These are phyloP conservation scores for Aspergillus thermomutatus DNA, from an alignment of 2,329 filamentous ascomycete genomes.

Conservation along the genomic window DNA sequence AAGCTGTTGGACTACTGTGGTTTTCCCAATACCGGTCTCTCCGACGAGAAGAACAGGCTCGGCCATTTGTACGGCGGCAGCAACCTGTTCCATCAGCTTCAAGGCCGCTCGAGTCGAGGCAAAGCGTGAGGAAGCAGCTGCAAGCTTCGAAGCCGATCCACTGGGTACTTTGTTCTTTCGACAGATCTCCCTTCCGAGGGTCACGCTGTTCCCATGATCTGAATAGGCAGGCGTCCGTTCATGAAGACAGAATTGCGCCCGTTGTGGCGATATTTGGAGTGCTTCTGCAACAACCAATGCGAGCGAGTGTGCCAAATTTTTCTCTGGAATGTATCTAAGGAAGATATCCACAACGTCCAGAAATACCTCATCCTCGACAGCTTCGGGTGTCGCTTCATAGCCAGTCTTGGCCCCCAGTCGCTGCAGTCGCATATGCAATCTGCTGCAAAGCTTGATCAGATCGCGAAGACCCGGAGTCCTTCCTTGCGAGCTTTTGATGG, in stretches of 20 bases:
- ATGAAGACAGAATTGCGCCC: slow-evolving; percentile 72
- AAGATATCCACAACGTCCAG: slow-evolving; percentile 94
- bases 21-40: slow-evolving; percentile 98
- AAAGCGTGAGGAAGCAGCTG: slow-evolving; percentile 54
- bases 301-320: slow-evolving; percentile 49
- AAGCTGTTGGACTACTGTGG: slow-evolving; percentile 89
- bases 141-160: slow-evolving; percentile 43
- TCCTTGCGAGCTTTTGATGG: slow-evolving; percentile 38
- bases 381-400: slow-evolving; percentile 69
- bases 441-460: slow-evolving; percentile 84
- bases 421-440: slow-evolving; percentile 65
- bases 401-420: slow-evolving; percentile 59
- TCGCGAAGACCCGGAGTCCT: slow-evolving; percentile 70
- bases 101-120: slow-evolving; percentile 85
- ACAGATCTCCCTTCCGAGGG: slow-evolving; percentile 64
- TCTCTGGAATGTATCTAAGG: slow-evolving; percentile 71
- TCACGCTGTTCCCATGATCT: slow-evolving; percentile 56
- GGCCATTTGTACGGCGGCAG: slow-evolving; percentile 74
- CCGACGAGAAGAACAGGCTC: slow-evolving; percentile 94
- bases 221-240: slow-evolving; percentile 69
- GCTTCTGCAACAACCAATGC: slow-evolving; percentile 75
- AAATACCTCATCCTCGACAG: slow-evolving; percentile 77
- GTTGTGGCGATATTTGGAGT: slow-evolving; percentile 79
- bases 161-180: slow-evolving; percentile 52
- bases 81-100: slow-evolving; percentile 81